Conservation (phyloP, 495 filamentous ascomycete species). For the Coniosporium apollinis region DNA sequence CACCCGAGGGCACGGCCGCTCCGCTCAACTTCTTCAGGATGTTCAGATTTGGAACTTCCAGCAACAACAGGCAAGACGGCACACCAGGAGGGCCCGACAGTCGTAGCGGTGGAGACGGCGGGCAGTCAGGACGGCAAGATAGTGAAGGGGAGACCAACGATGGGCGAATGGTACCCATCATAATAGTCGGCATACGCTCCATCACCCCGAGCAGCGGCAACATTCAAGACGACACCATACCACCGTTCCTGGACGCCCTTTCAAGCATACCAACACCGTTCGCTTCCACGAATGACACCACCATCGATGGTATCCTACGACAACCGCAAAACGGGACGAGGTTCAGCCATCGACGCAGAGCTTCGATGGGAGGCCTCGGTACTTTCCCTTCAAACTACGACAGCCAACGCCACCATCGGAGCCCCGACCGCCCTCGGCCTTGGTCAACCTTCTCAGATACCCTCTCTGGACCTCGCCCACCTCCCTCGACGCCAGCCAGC, state of each 20-base stretch:
- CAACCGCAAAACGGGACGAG: conserved; percentile 28
- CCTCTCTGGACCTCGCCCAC: conserved; percentile 45
- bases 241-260: conserved; percentile 44
- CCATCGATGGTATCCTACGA: conserved; percentile 20
- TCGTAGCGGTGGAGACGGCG: conserved; percentile 5
- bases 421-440: conserved; percentile 19
- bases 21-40: conserved; percentile 32
- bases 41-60: conserved; percentile 27
- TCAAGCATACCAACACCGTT: conserved; percentile 29
- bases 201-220: conserved; percentile 38
- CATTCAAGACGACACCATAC: conserved; percentile 29
- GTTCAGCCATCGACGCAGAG: conserved; percentile 33
- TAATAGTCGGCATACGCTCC: conserved; percentile 57
- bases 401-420: conserved; percentile 31
- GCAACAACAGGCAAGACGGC: neutral
- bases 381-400: conserved; percentile 29
- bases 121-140: conserved; percentile 24
- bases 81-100: neutral
- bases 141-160: conserved; percentile 32
- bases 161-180: conserved; percentile 47
- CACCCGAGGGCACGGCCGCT: conserved; percentile 7
- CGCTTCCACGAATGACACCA: conserved; percentile 14
- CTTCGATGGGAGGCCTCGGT: conserved; percentile 31
- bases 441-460: conserved; percentile 33
- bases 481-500: conserved; percentile 54